These are phyloP conservation scores for Aspergillus brasiliensis DNA, from an alignment of 2,329 filamentous ascomycete genomes.

Conservation along the genomic window DNA sequence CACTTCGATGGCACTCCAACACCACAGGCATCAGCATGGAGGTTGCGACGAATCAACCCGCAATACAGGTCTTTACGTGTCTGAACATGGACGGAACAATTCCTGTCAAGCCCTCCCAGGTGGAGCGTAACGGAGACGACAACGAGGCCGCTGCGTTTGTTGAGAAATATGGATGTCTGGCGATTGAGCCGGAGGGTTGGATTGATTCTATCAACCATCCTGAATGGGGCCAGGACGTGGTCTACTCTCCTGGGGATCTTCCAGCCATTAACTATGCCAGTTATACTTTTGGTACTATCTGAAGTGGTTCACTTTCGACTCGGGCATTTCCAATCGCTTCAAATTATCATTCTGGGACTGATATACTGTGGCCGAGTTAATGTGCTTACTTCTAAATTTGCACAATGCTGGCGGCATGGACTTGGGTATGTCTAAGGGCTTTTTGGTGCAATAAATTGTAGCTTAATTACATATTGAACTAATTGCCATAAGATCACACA, in stretches of 20 bases:
- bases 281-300: conserved; percentile 48
- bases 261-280: conserved; percentile 47
- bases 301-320: no score
- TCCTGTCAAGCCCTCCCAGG: conserved; percentile 44
- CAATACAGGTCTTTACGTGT: conserved; percentile 87
- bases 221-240: conserved; percentile 70
- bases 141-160: conserved; percentile 50
- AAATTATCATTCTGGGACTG: no score
- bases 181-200: conserved; percentile 90
- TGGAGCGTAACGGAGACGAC: conserved; percentile 57
- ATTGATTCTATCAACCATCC: conserved; percentile 93
- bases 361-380: no score
- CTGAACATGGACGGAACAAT: conserved; percentile 69
- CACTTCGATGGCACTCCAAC: conserved; percentile 66
- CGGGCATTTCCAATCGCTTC: no score
- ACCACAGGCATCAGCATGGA: conserved; percentile 80
- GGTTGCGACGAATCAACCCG: conserved; percentile 79
- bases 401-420: no score
- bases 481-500: no score
- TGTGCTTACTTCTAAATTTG: no score
- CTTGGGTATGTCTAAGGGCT: no score
- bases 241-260: conserved; percentile 43
- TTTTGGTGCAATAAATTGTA: no score
- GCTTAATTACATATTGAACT: no score
- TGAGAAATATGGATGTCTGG: conserved; percentile 76